Percentiles rank a stretch among this genome's conserved stretches.
phyloP scores from a whole-genome alignment of 305 asterid species.

The Fraxinus sp. region DNA sequence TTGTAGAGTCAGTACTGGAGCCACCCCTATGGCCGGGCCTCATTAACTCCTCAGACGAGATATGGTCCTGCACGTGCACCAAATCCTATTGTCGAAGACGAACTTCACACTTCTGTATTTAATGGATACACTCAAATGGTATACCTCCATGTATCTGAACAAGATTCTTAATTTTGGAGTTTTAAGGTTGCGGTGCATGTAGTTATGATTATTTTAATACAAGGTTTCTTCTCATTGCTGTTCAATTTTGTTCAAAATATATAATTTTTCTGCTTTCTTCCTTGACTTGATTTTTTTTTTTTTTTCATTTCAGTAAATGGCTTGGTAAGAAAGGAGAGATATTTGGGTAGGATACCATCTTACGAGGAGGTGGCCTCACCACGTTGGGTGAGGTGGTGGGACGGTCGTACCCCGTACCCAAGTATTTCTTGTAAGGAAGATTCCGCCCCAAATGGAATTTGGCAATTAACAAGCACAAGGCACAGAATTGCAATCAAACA shows the following conservation, averaged over 20 bases:
- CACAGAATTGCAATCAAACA: constrained; percentile 16
- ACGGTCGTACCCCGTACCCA: too few species aligned
- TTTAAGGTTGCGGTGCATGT: constrained; percentile 21
- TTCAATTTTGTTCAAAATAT: background rate
- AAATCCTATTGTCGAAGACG: constrained; percentile 80
- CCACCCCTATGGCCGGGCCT: constrained; percentile 95
- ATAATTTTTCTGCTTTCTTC: background rate
- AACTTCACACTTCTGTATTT: constrained; percentile 70
- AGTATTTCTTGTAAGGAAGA: too few species aligned
- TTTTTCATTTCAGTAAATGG: too few species aligned
- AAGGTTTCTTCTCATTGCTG: background rate
- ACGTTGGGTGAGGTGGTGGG: too few species aligned
- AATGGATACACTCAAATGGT: constrained; percentile 96
- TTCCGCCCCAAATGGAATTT: background rate
- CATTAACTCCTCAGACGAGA: constrained; percentile 86
- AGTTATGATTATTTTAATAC: constrained; percentile 29
- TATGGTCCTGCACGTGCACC: constrained; percentile 86
- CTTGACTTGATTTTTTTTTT: background rate
- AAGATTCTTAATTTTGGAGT: constrained; percentile 19
- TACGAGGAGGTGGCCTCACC: too few species aligned
- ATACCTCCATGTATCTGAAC: constrained; percentile 73
- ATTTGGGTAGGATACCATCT: too few species aligned
- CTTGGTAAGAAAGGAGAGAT: too few species aligned
- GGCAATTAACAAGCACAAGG: constrained; percentile 14
- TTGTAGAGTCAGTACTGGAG: constrained; percentile 85